Evolutionary conservation across 345 rosid genomes (phyloP).

Genomic region (Brassica incana): DNA sequence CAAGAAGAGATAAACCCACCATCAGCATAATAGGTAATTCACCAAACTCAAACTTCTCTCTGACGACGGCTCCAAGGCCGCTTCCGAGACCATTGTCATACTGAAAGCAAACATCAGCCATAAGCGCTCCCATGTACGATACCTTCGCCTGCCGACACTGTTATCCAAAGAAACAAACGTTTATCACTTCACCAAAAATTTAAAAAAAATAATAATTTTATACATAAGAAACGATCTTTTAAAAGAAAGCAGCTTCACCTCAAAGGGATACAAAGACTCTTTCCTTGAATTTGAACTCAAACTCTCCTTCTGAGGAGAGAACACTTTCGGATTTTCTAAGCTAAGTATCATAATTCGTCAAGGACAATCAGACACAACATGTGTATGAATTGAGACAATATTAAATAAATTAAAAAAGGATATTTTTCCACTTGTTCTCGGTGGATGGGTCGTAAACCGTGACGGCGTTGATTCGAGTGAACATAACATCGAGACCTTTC

Average conservation of each 20-base stretch:
- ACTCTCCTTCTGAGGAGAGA: slow-evolving; percentile 62
- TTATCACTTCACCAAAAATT: too few relatives aligned
- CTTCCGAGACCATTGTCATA: slow-evolving; percentile 36
- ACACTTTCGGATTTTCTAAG: slow-evolving; percentile 57
- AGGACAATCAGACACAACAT: slow-evolving; percentile 42
- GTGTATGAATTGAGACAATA: neutral
- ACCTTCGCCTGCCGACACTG: slow-evolving; percentile 89
- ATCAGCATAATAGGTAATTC: slow-evolving; percentile 84
- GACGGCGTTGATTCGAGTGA: slow-evolving; percentile 60
- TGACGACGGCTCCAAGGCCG: slow-evolving; percentile 31
- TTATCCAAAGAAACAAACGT: slow-evolving; percentile 10
- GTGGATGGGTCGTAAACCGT: slow-evolving; percentile 47
- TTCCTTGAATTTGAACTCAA: slow-evolving; percentile 39
- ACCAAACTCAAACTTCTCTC: slow-evolving; percentile 72
- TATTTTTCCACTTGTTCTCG: slow-evolving; percentile 55
- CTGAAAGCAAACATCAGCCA: slow-evolving; percentile 61
- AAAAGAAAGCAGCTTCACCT: slow-evolving; percentile 46
- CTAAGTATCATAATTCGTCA: slow-evolving; percentile 58
- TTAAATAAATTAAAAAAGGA: slow-evolving; percentile 44
- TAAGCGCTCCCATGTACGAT: slow-evolving; percentile 72
- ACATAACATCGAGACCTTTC: slow-evolving; percentile 73
- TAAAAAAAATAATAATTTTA: too few relatives aligned
- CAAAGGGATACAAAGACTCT: slow-evolving; percentile 60
- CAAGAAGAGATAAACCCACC: slow-evolving; percentile 46
- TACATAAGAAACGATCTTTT: too few relatives aligned